Base-by-base conservation (phyloP, 2,329 filamentous ascomycete genomes). In the Macrophomina tecta region DNA sequence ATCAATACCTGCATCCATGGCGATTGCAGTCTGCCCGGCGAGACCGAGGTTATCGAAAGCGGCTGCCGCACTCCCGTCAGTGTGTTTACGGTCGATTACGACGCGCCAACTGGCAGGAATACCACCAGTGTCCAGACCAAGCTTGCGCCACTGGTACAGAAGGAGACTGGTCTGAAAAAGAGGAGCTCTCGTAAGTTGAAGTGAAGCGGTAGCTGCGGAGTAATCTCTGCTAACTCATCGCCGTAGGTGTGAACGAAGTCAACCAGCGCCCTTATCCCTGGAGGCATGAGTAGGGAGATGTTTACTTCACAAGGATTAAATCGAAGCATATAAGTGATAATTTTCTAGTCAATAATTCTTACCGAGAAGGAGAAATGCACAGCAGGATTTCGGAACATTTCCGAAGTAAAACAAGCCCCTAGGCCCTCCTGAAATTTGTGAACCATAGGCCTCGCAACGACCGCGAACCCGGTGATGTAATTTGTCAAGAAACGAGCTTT, bases 1-100 rank as follows among this genome's bases (percentile, higher is more conserved):
- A 75, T 82, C 2, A 86, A 86, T 64, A 71, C 75, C 1, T 85
- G 83, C 66, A 82, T 85, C 69, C 85, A 86, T 58, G 84, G 84
- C 0, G 80, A 86, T 65, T 84, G 83, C 71, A 74, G 72, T 6
- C 71, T 86, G n/a, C 82, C 82, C 0, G 83, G 84, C 0, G 84
- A 86, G 77, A 84, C 82, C 0, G 78, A 77, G 46, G 76, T 85
- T 2, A 78, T 85, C 11, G 77, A 79, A 60, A 74, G 76, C 14
- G 81, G 81, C 0, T 81, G 77, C 48, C 73, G 80, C 2, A 76
- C 76, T 64, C 62, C 71, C 14, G 79, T 86, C 2, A 81, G 76
- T 0, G 75, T 84, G 0, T 86, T 85, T 67, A 84, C 82, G 0
- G 78, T 85, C 23, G 84, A 86, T 66, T 85, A 84, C 68, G 79